Conservation (phyloP, 495 filamentous ascomycete genomes). For the Aspergillus biplanus region DNA sequence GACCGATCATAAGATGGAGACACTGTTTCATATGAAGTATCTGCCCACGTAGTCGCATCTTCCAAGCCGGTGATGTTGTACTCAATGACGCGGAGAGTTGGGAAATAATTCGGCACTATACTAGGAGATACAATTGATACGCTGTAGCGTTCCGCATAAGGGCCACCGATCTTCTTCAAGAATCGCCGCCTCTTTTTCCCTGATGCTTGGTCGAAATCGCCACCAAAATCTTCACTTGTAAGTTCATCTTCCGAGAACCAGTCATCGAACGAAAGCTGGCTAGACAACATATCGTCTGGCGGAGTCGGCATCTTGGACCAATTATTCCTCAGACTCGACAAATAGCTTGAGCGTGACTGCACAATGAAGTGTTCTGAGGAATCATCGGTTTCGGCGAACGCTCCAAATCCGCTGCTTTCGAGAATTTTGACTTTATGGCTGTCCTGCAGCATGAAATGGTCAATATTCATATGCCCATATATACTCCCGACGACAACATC, state of each 20-base stretch:
- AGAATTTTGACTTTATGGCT: constrained; percentile 68
- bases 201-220: constrained; percentile 10
- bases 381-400: constrained; percentile 16
- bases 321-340: constrained; percentile 72
- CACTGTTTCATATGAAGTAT: constrained; percentile 20
- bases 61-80: constrained; percentile 91
- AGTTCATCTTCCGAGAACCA: constrained; percentile 1
- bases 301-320: constrained; percentile 79
- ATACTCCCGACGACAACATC: constrained; percentile 80
- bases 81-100: constrained; percentile 81
- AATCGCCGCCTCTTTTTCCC: constrained; percentile 57
- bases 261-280: constrained; percentile 17
- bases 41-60: constrained; percentile 48
- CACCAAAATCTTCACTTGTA: constrained; percentile 24
- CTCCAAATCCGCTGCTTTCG: constrained; percentile 20
- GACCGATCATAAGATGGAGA: constrained; percentile 6
- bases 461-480: constrained; percentile 98
- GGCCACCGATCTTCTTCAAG: constrained; percentile 71
- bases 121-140: constrained; percentile 79
- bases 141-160: constrained; percentile 83
- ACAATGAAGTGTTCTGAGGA: constrained; percentile 52
- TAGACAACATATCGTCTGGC: constrained; percentile 27
- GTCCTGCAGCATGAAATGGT: constrained; percentile 96
- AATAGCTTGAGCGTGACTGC: constrained; percentile 72
- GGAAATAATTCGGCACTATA: constrained; percentile 92